Percentiles rank a stretch among this genome's conserved stretches.
phyloP scores from a whole-genome alignment of 2,329 filamentous ascomycete species.

The Pseudogymnoascus sp. region DNA sequence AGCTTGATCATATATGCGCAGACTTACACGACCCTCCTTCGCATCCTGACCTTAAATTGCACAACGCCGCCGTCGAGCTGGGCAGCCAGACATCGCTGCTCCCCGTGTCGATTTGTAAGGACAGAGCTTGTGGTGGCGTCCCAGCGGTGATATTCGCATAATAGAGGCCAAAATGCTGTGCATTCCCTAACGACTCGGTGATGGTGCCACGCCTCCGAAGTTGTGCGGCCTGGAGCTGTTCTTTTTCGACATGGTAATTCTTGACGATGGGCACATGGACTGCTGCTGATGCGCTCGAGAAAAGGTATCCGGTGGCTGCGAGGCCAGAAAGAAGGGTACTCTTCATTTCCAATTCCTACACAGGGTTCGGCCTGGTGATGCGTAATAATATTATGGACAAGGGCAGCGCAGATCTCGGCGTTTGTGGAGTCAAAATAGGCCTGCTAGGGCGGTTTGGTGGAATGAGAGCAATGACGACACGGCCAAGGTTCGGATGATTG shows the following conservation, averaged over 20 bases:
- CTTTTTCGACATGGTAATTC: background rate
- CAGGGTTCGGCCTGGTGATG: background rate
- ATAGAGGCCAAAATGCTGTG: slow-evolving; percentile 30
- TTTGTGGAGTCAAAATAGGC: background rate
- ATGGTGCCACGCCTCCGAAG: slow-evolving; percentile 10
- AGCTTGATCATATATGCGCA: background rate
- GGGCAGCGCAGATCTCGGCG: background rate
- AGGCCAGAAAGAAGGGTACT: background rate
- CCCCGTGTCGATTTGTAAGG: slow-evolving; percentile 52
- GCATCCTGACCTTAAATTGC: slow-evolving; percentile 32
- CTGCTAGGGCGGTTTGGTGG: background rate
- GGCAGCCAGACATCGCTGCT: slow-evolving; percentile 54
- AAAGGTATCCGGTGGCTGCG: background rate
- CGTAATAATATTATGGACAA: background rate
- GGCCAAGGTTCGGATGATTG: background rate
- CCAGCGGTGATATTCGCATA: slow-evolving; percentile 50
- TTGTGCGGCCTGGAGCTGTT: slow-evolving; percentile 4
- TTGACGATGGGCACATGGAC: slow-evolving; percentile 2
- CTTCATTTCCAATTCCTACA: slow-evolving; percentile 1
- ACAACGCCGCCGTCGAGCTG: slow-evolving; percentile 27
- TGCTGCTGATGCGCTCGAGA: background rate
- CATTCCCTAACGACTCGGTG: slow-evolving; percentile 9
- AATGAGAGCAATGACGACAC: background rate
- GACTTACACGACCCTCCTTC: slow-evolving; percentile 38
- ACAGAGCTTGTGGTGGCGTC: slow-evolving; percentile 47